Percentiles rank a stretch among this genome's conserved stretches.
phyloP scores from a whole-genome alignment of 176 grass and related monocot genomes.

The Triticum monococcum region DNA sequence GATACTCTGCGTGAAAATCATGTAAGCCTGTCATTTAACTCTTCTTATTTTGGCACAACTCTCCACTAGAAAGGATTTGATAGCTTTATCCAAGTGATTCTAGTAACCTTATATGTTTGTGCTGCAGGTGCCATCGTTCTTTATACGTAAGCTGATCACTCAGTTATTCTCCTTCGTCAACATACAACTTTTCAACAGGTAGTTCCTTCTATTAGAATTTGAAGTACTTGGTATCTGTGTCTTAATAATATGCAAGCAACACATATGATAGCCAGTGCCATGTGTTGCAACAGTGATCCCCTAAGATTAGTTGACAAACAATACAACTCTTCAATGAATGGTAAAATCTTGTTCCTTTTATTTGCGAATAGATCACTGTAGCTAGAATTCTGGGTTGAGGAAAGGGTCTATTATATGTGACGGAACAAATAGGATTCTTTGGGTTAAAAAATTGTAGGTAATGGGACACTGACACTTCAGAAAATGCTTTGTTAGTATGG shows the following conservation, averaged over 20 bases:
- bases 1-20: constrained; percentile 64
- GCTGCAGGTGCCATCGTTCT: constrained; percentile 88
- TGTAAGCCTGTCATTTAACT: constrained; percentile 49
- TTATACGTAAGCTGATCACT: constrained; percentile 92
- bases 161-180: constrained; percentile 98
- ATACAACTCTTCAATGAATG: neutral
- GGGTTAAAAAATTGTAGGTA: neutral
- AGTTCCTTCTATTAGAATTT: constrained; percentile 29
- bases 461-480: neutral
- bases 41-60: constrained; percentile 1
- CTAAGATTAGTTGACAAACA: neutral
- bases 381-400: neutral
- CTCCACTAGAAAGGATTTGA: neutral
- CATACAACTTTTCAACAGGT: constrained; percentile 99
- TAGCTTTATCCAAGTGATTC: constrained; percentile 13
- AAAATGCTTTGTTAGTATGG: constrained; percentile 6
- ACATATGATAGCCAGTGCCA: constrained; percentile 4
- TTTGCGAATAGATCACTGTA: constrained; percentile 1
- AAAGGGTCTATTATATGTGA: neutral
- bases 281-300: neutral
- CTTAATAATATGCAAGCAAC: neutral
- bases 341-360: constrained; percentile 1
- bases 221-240: neutral
- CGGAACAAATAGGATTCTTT: constrained; percentile 3
- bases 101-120: constrained; percentile 27